Conservation (phyloP, 1,139 yeast genomes). For the Candida sanyaensis region DNA sequence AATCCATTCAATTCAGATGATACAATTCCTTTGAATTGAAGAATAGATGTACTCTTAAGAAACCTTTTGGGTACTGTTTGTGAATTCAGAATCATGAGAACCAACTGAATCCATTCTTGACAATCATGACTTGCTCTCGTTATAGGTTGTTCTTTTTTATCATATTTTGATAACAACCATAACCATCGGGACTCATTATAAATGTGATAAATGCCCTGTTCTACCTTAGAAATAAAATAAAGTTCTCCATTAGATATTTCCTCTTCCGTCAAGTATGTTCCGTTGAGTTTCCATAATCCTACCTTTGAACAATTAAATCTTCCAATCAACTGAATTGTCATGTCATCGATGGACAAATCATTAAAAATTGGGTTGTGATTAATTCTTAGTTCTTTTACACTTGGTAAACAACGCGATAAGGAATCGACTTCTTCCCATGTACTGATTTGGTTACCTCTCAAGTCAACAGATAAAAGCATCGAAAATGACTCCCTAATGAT, state of each 20-base stretch:
- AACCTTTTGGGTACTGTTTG: constrained; percentile 5
- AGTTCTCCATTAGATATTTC: constrained; percentile 69
- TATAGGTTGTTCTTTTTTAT: constrained; percentile 13
- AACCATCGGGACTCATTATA: constrained; percentile 25
- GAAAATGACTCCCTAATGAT: constrained; percentile 4
- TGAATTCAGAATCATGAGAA: constrained; percentile 1
- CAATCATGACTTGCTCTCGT: background rate
- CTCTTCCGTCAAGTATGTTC: constrained; percentile 44
- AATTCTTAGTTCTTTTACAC: constrained; percentile 46
- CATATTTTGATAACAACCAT: constrained; percentile 26
- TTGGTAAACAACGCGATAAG: constrained; percentile 31
- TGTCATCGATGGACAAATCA: constrained; percentile 33
- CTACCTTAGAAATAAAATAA: constrained; percentile 59
- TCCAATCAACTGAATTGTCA: constrained; percentile 48
- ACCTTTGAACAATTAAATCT: constrained; percentile 38
- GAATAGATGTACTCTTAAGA: constrained; percentile 20
- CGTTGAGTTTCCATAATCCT: constrained; percentile 50
- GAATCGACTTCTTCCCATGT: constrained; percentile 54
- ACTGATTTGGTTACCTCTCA: constrained; percentile 47
- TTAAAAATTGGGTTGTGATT: constrained; percentile 54
- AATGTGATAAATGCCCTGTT: constrained; percentile 27
- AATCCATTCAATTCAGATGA: constrained; percentile 14
- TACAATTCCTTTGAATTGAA: constrained; percentile 29
- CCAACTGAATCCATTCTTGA: constrained; percentile 12
- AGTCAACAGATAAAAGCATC: constrained; percentile 32